A percentile compares a stretch with the other conserved stretches of the same genome.
Conservation (phyloP, 176 grass and related monocot species). For the Ananas comosus region DNA sequence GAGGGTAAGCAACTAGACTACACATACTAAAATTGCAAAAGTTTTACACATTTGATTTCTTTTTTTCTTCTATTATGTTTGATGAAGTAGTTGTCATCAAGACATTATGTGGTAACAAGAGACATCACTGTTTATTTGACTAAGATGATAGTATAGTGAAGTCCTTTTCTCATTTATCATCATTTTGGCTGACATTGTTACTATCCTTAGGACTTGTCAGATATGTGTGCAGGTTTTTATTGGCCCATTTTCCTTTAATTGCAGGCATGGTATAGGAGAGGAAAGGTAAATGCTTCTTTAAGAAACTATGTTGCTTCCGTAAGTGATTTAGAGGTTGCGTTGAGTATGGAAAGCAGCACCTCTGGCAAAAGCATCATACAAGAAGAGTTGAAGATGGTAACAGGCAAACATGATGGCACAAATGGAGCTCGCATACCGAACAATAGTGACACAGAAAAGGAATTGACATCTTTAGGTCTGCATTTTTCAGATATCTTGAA, state of each 20-base stretch:
- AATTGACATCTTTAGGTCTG: constrained; percentile 25
- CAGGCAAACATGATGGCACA: constrained; percentile 21
- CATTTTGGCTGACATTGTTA: neutral
- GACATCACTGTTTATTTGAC: neutral
- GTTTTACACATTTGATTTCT: neutral
- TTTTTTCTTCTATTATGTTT: neutral
- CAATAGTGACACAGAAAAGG: constrained; percentile 18
- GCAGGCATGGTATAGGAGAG: constrained; percentile 90
- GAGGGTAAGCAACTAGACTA: neutral
- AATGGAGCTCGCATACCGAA: constrained; percentile 20
- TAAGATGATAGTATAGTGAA: neutral
- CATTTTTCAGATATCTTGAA: constrained; percentile 5
- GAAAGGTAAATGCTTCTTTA: constrained; percentile 63
- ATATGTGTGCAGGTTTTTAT: neutral
- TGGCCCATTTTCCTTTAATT: constrained; percentile 1
- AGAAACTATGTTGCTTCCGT: constrained; percentile 50
- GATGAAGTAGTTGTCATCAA: neutral
- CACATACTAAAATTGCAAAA: neutral
- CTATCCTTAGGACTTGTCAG: neutral
- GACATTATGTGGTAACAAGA: neutral
- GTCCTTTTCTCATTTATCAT: neutral
- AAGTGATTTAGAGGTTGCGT: constrained; percentile 71
- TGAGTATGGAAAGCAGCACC: constrained; percentile 46
- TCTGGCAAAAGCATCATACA: constrained; percentile 67
- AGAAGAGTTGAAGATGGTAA: constrained; percentile 46